Conservation (phyloP, 805 yeast species). For the Priceomyces carsonii region DNA sequence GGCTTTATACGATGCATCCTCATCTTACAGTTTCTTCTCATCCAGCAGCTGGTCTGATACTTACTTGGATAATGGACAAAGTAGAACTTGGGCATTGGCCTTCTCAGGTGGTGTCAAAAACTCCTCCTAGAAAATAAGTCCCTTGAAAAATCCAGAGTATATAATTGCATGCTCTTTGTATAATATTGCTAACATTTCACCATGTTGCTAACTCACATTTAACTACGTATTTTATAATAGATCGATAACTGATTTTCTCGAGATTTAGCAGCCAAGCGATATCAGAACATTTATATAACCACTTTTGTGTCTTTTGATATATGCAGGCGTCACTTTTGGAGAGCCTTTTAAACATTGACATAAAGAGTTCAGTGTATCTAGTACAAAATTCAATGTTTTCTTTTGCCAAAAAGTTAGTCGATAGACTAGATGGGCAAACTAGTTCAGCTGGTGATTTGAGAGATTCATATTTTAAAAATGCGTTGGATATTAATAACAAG, state of each 20-base stretch:
- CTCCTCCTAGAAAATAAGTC: conserved; percentile 11
- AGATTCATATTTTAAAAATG: conserved; percentile 38
- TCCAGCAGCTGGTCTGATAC: conserved; percentile 19
- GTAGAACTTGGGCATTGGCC: conserved; percentile 62
- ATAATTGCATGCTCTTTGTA: too few relatives aligned
- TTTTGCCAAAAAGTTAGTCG: conserved; percentile 45
- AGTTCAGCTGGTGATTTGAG: conserved; percentile 12
- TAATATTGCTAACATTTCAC: not conserved
- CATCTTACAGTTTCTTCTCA: conserved; percentile 62
- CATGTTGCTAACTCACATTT: not conserved
- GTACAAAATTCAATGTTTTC: conserved; percentile 34
- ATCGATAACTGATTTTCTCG: too few relatives aligned
- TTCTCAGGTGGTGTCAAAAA: conserved; percentile 52
- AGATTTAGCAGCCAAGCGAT: too few relatives aligned
- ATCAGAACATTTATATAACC: too few relatives aligned
- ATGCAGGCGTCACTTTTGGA: too few relatives aligned
- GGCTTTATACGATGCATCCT: conserved; percentile 69
- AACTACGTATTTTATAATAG: not conserved
- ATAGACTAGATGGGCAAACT: conserved; percentile 32
- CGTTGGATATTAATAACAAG: conserved; percentile 33
- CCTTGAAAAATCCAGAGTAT: too few relatives aligned
- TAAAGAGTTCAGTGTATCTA: not conserved
- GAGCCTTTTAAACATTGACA: too few relatives aligned
- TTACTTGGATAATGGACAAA: conserved; percentile 62
- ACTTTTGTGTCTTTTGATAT: too few relatives aligned